Evolutionary conservation across 208 protist species (phyloP), one percentile per base, ranked within the genome.

Genomic region (Trypanosoma grayi): DNA sequence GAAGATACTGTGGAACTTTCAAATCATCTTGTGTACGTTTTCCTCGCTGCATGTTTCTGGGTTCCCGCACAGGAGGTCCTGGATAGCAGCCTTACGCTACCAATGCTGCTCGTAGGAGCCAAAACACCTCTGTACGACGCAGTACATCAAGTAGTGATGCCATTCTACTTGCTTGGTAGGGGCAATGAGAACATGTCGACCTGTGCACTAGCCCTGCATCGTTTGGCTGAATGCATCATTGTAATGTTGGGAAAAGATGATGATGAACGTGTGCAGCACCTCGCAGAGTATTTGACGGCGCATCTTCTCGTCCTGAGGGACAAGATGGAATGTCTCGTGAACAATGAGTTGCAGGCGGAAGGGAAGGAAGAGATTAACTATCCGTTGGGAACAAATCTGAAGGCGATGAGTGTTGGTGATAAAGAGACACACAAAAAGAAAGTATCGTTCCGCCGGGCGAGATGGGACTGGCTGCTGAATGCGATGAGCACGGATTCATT

Each of bases 191-290:
- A 36, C 40, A 60, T 65, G 36, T 45, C 11, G 27, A 41, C 51
- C 13, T 53, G 30, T 43, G 50, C 66, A 13, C 37, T 72, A n/a
- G 66, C 43, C 2, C 34, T 72, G 2, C 51, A 72, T 34, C 46
- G 58, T 5, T 33, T 72, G 13, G 66, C 51, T 4, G 66, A 72
- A 47, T 59, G 57, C 37, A 54, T 72, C 25, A 59, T 72, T 46
- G 41, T 45, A 24, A 8, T 31, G 16, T 27, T 72, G 4, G 43
- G 34, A 24, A 52, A 50, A 28, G 52, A 59, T 22, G 58, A 72
- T 3, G 51, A 56, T 60, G 34, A 58, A 10, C 37, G 18, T 53
- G 51, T 72, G 22, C 43, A 57, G 20, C 20, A 59, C 14, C 40
- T 72, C 6, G 20, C 30, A 14, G 25, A 53, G 36, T 55, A 72